Base-by-base conservation (phyloP, 1,139 yeast genomes). In the Taphrina confusa region DNA sequence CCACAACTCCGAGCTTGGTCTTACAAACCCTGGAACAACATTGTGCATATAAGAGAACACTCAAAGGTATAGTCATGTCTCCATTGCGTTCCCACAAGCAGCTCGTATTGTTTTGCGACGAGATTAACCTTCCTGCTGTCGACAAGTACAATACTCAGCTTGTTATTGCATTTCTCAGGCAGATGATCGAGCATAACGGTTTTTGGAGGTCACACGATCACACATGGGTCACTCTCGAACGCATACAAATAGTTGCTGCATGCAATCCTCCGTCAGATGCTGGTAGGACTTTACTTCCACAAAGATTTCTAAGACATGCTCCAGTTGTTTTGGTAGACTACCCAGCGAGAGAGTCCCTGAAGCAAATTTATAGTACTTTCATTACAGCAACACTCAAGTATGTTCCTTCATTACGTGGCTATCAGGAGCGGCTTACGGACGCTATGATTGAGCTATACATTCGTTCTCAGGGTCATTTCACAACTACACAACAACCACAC, bases 61-160 rank as follows among this genome's bases (percentile, higher is more conserved):
- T 79, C 9, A 75, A 73, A 25, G 91, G 91, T 0, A 66, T 75
- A 0, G 70, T 75, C 0, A 73, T 91, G 46, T 71, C 80, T 1
- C 97, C 97, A 0, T 76, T 78, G 44, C 75, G 79, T 9, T 71
- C 78, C 3, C 89, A 89, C 0, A 83, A 84, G 63, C 82, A 94
- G 83, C 78, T 88, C 8, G 94, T 90, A 0, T 78, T 90, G 0
- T 92, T 92, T 70, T 90, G 96, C 69, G 98, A 92, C 72, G 98
- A 92, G 70, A 82, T 92, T 62, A 92, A 92, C 68, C 76, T 92
- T 33, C 97, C 97, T 0, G 80, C 80, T 1, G 69, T 74, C 4
- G 97, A 91, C 69, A 72, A 73, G n/a, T 89, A 81, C 70, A 95
- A 89, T 0, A 81, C 94, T 0, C 96, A 90, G 65, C 75, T 77